Base-by-base conservation (phyloP, 2,329 filamentous ascomycete genomes). In the Talaromyces islandicus region DNA sequence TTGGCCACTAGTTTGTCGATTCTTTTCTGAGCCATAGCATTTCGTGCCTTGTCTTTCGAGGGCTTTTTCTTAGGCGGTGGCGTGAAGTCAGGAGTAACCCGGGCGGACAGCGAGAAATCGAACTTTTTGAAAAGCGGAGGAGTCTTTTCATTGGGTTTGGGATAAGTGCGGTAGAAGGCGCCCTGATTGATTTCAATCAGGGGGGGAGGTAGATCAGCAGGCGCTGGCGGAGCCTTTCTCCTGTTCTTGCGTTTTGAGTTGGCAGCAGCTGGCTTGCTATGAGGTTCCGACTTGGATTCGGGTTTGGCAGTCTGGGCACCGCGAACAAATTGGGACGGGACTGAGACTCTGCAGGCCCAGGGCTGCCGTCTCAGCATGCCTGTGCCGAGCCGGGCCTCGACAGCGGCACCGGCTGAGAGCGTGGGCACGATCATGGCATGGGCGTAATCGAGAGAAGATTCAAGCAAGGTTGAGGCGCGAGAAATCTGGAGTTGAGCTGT, bases 141-240 rank as follows among this genome's bases (percentile, higher is more conserved):
- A 70, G 94, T 93, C 19, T 80, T 75, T 62, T 80, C 74, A 41
- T 75, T 70, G n/a, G 78, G 71, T 19, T 75, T 69, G 12, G 90
- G 90, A 72, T 92, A 88, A 55, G 87, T 83, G 46, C 87, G 85
- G 77, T 93, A 95, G 75, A 96, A 95, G 0, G 90, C 93, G 73
- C 85, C 92, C 77, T 92, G 87, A 68, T 82, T 71, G 69, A 96
- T 92, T 67, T 81, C 81, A 64, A 96, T 83, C 61, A 92, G 81
- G 46, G 89, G 87, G 11, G 43, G 43, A 46, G 43, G 43, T 1
- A 46, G 43, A 7, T 24, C 43, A 24, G 7, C 43, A 46, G 43
- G 43, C n/a, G 9, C 14, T 21, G 43, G n/a, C 43, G 43, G 43
- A 11, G 43, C 14, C 21, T 21, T 46, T 24, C 24, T 46, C 43